These are phyloP conservation scores for Dactylis glomerata DNA, from an alignment of 176 grass and related monocot species.

Conservation along the genomic window DNA sequence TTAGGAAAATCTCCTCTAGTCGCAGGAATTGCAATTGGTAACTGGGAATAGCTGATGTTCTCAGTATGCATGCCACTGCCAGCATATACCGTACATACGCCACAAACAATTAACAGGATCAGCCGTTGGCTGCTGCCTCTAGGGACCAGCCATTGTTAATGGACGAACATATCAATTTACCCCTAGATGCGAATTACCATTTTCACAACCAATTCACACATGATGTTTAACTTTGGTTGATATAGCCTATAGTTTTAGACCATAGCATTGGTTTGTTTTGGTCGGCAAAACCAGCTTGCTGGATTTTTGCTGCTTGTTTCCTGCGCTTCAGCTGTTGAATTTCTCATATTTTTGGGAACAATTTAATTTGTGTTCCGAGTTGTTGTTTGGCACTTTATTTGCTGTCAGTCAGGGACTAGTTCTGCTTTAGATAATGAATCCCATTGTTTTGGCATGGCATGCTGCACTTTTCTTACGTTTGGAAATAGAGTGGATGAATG, in stretches of 20 bases:
- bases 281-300: not conserved
- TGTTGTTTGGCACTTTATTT: not conserved
- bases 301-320: constrained; percentile 9
- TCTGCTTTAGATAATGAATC: constrained; percentile 14
- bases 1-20: not conserved
- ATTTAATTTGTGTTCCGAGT: not conserved
- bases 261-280: not conserved
- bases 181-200: not conserved
- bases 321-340: not conserved
- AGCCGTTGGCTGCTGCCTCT: not conserved
- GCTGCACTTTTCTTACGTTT: not conserved
- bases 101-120: not conserved
- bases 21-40: not conserved
- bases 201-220: not conserved
- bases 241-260: too few relatives aligned
- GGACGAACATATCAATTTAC: not conserved
- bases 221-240: not conserved
- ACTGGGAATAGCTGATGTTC: not conserved
- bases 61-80: constrained; percentile 12
- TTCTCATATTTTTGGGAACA: not conserved
- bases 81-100: not conserved
- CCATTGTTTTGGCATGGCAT: not conserved
- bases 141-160: not conserved
- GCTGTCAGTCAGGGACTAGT: not conserved
- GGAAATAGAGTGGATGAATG: constrained; percentile 4